Percentiles rank a stretch among this genome's conserved stretches.
phyloP scores from a whole-genome alignment of 2,329 filamentous ascomycete genomes.

The Leptoxyphium fumago region DNA sequence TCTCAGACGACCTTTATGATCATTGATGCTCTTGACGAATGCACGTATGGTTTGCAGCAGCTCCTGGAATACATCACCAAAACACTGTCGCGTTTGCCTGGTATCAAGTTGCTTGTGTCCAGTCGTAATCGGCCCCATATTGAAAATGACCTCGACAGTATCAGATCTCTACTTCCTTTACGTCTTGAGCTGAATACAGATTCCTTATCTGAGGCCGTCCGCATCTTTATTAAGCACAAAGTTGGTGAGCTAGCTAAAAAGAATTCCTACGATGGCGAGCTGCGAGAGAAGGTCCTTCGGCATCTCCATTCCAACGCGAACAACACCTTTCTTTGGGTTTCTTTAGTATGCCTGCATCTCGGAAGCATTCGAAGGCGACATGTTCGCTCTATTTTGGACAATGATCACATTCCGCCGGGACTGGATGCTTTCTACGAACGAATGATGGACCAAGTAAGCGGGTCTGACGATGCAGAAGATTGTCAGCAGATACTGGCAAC shows the following conservation, averaged over 20 bases:
- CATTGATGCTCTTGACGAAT: slow-evolving; percentile 37
- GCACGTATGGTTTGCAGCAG: slow-evolving; percentile 11
- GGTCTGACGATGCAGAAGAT: slow-evolving; percentile 14
- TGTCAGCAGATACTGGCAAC: slow-evolving; percentile 24
- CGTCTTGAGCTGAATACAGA: slow-evolving; percentile 19
- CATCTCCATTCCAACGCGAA: slow-evolving; percentile 21
- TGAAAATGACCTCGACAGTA: slow-evolving; percentile 14
- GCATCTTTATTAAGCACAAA: slow-evolving; percentile 24
- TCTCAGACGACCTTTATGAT: slow-evolving; percentile 21
- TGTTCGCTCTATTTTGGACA: background rate
- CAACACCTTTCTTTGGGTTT: slow-evolving; percentile 32
- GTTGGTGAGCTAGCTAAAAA: slow-evolving; percentile 19
- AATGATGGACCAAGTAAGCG: slow-evolving; percentile 24
- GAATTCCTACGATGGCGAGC: slow-evolving; percentile 6
- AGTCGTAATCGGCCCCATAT: slow-evolving; percentile 30
- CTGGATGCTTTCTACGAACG: slow-evolving; percentile 24
- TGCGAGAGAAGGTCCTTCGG: slow-evolving; percentile 6
- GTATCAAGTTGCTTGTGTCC: slow-evolving; percentile 29
- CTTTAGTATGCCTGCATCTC: slow-evolving; percentile 25
- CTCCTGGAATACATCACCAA: slow-evolving; percentile 25
- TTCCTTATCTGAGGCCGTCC: slow-evolving; percentile 21
- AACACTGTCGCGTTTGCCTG: slow-evolving; percentile 6
- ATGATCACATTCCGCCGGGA: slow-evolving; percentile 19
- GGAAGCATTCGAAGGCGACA: slow-evolving; percentile 7
- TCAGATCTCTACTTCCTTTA: background rate